These are phyloP conservation scores for Tilletia caries DNA, from an alignment of 1,284 basidiomycete genomes.

Conservation along the genomic window DNA sequence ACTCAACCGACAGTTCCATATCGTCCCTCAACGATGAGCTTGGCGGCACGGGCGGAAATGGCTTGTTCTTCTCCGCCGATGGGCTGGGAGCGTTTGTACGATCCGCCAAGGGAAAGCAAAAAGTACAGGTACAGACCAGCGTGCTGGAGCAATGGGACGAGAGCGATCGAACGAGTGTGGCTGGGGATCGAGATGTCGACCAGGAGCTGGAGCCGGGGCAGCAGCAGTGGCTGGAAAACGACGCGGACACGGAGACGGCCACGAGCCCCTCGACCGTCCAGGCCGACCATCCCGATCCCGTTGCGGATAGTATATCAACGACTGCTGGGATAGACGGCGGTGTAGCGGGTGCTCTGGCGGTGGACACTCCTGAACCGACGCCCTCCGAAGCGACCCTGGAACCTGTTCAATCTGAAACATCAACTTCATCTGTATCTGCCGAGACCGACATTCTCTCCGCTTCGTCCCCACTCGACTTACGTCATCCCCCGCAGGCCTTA, in stretches of 20 bases:
- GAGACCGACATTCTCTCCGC: neutral
- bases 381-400: neutral
- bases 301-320: too few species aligned
- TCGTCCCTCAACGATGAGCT: constrained; percentile 22
- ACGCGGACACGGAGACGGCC: neutral
- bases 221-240: neutral
- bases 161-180: neutral
- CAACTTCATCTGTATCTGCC: neutral
- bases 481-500: neutral
- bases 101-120: neutral
- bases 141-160: neutral
- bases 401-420: neutral
- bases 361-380: too few species aligned
- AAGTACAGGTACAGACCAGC: too few species aligned
- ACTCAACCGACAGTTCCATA: constrained; percentile 32
- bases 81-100: neutral
- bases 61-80: neutral
- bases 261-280: neutral
- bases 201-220: neutral
- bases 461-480: neutral
- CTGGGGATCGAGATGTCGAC: too few species aligned
- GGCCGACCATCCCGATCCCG: neutral
- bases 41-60: neutral
- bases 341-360: too few species aligned
- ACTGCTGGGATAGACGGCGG: too few species aligned